These are phyloP conservation scores for Skeletonema tropicum DNA, from an alignment of 108 stramenopile species.

Conservation along the genomic window DNA sequence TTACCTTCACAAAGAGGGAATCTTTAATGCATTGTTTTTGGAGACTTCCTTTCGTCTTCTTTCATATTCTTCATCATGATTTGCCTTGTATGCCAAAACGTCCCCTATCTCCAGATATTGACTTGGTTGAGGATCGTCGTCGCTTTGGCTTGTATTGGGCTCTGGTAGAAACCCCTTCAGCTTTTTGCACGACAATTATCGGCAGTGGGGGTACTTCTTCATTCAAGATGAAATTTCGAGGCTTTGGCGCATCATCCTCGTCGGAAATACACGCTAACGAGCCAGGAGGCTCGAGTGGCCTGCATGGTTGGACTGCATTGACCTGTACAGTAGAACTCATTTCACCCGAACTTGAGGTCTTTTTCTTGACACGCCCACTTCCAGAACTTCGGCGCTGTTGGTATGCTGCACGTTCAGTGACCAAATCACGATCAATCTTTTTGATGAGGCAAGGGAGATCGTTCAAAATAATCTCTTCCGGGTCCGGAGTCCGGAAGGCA, in stretches of 20 bases:
- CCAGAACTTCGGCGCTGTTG: neutral
- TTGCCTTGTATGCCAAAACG: neutral
- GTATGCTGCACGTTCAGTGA: neutral
- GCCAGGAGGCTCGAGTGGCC: neutral
- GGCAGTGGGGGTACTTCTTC: neutral
- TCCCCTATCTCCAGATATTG: neutral
- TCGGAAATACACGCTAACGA: neutral
- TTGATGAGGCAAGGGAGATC: neutral
- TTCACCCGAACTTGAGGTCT: neutral
- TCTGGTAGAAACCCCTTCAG: neutral
- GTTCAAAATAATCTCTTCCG: neutral
- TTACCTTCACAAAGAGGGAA: neutral
- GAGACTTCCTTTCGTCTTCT: neutral
- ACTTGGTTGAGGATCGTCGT: neutral
- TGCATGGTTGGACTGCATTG: neutral
- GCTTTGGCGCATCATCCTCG: neutral
- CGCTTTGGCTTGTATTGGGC: neutral
- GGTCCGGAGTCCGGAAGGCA: neutral
- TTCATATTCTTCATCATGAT: neutral
- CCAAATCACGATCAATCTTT: neutral
- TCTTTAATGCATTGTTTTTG: neutral
- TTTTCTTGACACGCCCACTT: neutral
- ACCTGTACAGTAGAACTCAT: neutral
- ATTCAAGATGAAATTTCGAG: neutral
- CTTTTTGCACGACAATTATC: too few relatives aligned